These are phyloP conservation scores for Penicillium soppii DNA, from an alignment of 495 filamentous ascomycete genomes.

Conservation along the genomic window DNA sequence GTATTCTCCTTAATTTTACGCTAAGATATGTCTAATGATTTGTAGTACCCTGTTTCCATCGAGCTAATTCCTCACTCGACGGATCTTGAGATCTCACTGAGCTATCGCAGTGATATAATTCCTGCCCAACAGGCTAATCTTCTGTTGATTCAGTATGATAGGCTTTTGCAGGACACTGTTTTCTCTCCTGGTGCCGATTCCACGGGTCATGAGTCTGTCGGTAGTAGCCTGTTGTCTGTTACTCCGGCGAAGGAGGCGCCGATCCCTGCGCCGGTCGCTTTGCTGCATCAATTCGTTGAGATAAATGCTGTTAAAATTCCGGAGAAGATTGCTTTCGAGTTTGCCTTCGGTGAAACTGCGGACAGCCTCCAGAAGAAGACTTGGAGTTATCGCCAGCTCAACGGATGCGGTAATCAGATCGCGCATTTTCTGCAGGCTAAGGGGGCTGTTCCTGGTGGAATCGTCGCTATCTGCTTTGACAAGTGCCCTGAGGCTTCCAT, in stretches of 20 bases:
- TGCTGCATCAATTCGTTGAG: slow-evolving; percentile 48
- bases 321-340: slow-evolving; percentile 42
- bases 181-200: slow-evolving; percentile 23
- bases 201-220: slow-evolving; percentile 17
- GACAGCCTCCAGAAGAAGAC: slow-evolving; percentile 30
- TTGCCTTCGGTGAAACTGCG: slow-evolving; percentile 29
- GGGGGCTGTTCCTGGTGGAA: slow-evolving; percentile 29
- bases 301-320: slow-evolving; percentile 33
- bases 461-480: slow-evolving; percentile 45
- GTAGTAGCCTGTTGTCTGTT: slow-evolving; percentile 28
- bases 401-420: slow-evolving; percentile 37
- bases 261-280: slow-evolving; percentile 20
- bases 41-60: slow-evolving; percentile 65
- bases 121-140: slow-evolving; percentile 58
- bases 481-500: slow-evolving; percentile 43
- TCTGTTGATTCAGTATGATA: slow-evolving; percentile 33
- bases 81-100: slow-evolving; percentile 57
- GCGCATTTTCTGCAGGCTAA: slow-evolving; percentile 36
- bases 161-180: slow-evolving; percentile 25
- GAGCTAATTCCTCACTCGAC: slow-evolving; percentile 59
- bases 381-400: slow-evolving; percentile 39
- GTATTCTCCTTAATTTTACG: slow-evolving; percentile 25
- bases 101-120: slow-evolving; percentile 58
- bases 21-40: slow-evolving; percentile 4
- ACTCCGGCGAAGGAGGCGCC: slow-evolving; percentile 48